Percentiles rank a stretch among this genome's conserved stretches.
These are phyloP conservation scores for Talaromyces atroroseus DNA, from an alignment of 2,329 filamentous ascomycete genomes.

Conservation along the genomic window DNA sequence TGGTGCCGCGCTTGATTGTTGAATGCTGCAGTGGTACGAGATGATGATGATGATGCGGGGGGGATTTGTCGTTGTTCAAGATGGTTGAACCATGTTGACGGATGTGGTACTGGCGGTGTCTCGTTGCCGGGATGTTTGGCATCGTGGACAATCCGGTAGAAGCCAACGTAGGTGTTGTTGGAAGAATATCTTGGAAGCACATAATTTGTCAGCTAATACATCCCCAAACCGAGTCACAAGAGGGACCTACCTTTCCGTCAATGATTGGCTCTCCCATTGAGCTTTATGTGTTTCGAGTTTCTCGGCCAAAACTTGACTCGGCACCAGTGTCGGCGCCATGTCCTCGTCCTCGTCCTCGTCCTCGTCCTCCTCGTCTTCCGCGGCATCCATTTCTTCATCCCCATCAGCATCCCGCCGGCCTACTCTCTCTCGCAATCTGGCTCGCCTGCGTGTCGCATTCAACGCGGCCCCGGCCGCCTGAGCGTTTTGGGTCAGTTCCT, in stretches of 20 bases:
- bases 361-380: constrained; percentile 41
- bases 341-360: constrained; percentile 43
- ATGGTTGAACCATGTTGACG: constrained; percentile 58
- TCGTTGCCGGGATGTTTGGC: constrained; percentile 51
- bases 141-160: constrained; percentile 59
- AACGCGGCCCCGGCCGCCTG: constrained; percentile 28
- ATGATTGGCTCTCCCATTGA: constrained; percentile 34
- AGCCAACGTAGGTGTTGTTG: constrained; percentile 57
- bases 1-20: constrained; percentile 24
- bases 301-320: constrained; percentile 32
- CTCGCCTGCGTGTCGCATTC: constrained; percentile 20
- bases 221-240: constrained; percentile 20
- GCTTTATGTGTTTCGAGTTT: constrained; percentile 28
- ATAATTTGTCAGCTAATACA: not conserved
- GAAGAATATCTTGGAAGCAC: constrained; percentile 45
- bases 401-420: constrained; percentile 28
- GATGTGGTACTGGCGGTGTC: constrained; percentile 49
- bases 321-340: constrained; percentile 22
- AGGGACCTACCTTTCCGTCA: constrained; percentile 36
- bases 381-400: constrained; percentile 30
- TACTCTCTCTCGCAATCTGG: constrained; percentile 27
- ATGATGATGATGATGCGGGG: too few relatives aligned
- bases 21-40: not conserved
- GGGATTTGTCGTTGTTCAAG: constrained; percentile 29
- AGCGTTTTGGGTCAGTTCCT: constrained; percentile 38